Conservation (phyloP, 2,329 filamentous ascomycete species). For the Diplocarpon mali region DNA sequence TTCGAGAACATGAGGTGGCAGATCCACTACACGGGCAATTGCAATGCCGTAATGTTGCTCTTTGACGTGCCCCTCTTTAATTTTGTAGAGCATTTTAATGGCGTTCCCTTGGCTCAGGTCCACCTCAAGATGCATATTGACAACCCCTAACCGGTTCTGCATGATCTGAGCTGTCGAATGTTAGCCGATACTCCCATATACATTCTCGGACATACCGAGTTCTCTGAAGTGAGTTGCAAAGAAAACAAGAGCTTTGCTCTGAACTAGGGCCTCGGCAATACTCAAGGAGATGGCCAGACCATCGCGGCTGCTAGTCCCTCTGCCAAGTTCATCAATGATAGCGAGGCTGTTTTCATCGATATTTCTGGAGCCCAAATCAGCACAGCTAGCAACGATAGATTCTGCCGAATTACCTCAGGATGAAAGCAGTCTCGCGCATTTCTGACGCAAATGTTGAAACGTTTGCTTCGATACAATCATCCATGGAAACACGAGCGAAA, state of each 20-base stretch:
- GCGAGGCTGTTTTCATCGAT: slow-evolving; percentile 65
- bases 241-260: slow-evolving; percentile 71
- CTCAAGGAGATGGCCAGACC: slow-evolving; percentile 82
- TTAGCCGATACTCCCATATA: slow-evolving; percentile 2
- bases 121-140: slow-evolving; percentile 72
- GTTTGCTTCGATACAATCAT: slow-evolving; percentile 82
- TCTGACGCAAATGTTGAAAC: slow-evolving; percentile 89
- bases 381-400: neutral
- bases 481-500: slow-evolving; percentile 77
- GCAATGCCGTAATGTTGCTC: slow-evolving; percentile 76
- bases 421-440: slow-evolving; percentile 94
- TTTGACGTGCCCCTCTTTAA: slow-evolving; percentile 58
- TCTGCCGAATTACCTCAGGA: slow-evolving; percentile 44
- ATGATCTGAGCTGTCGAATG: slow-evolving; percentile 52
- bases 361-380: slow-evolving; percentile 39
- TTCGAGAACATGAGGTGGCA: slow-evolving; percentile 57
- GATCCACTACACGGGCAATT: slow-evolving; percentile 62
- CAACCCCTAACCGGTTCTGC: slow-evolving; percentile 62
- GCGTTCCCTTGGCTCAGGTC: slow-evolving; percentile 45
- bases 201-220: slow-evolving; percentile 36
- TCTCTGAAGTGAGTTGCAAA: slow-evolving; percentile 92
- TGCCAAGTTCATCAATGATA: slow-evolving; percentile 84
- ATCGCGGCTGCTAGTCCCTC: slow-evolving; percentile 81
- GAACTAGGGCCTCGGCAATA: slow-evolving; percentile 77
- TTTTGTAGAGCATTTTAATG: slow-evolving; percentile 82